Evolutionary conservation across 441 rosid species (phyloP).

Genomic region (Aquilaria agallochum): DNA sequence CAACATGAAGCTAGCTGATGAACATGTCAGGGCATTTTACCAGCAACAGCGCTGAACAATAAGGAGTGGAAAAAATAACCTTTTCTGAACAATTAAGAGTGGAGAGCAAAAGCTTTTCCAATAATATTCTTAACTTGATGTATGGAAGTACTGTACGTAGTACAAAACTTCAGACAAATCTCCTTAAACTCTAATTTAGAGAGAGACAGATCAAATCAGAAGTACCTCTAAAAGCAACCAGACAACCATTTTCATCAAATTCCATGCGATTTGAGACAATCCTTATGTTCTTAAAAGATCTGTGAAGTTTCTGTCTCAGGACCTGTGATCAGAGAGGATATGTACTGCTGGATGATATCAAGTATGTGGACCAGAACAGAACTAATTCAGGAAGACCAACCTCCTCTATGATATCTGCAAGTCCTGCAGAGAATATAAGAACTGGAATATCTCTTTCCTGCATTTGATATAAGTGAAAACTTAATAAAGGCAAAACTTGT

Average conservation of each 20-base stretch:
- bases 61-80: too few species aligned
- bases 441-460: constrained; percentile 77
- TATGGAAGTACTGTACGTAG: too few species aligned
- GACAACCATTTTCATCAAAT: constrained; percentile 50
- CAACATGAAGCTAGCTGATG: too few species aligned
- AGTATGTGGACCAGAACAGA: constrained; percentile 2
- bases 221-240: constrained; percentile 74
- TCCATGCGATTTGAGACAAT: constrained; percentile 80
- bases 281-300: constrained; percentile 64
- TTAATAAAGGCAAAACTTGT: constrained; percentile 8
- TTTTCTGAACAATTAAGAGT: too few species aligned
- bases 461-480: constrained; percentile 12
- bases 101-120: too few species aligned
- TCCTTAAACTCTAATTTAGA: neutral
- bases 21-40: too few species aligned
- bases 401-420: constrained; percentile 94
- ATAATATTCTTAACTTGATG: too few species aligned
- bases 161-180: too few species aligned
- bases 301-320: constrained; percentile 76
- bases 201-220: constrained; percentile 5
- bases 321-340: constrained; percentile 38
- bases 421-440: constrained; percentile 87
- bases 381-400: constrained; percentile 26
- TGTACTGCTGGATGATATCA: neutral
- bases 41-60: too few species aligned